phyloP scores from a whole-genome alignment of 495 filamentous ascomycete genomes.

The Bombardia bombarda region DNA sequence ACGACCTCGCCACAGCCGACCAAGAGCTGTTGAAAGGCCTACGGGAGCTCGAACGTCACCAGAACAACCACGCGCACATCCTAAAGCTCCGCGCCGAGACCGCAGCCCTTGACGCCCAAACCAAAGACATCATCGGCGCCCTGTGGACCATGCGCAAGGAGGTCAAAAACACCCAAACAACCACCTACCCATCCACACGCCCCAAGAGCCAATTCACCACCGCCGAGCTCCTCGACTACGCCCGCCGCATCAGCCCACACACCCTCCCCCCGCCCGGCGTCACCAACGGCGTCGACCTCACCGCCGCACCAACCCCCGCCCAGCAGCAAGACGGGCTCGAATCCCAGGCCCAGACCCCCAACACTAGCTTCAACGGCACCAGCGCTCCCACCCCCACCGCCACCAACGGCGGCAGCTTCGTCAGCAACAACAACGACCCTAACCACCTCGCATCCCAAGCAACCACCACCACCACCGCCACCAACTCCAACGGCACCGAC shows the following conservation, averaged over 20 bases:
- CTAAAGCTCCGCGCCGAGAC: slow-evolving; percentile 52
- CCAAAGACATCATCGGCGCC: slow-evolving; percentile 48
- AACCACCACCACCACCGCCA: slow-evolving; percentile 7
- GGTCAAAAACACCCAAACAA: slow-evolving; percentile 50
- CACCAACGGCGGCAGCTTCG: slow-evolving; percentile 6
- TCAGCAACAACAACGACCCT: not conserved
- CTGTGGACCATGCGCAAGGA: slow-evolving; percentile 62
- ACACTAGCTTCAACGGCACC: slow-evolving; percentile 13
- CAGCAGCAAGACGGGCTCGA: not conserved
- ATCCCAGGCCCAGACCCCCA: slow-evolving; percentile 13
- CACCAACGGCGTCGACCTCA: slow-evolving; percentile 26
- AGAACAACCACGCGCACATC: slow-evolving; percentile 58
- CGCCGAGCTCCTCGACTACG: slow-evolving; percentile 61
- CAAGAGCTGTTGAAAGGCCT: slow-evolving; percentile 51
- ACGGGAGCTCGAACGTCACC: slow-evolving; percentile 58
- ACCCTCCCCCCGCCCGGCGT: slow-evolving; percentile 59
- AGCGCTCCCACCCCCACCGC: slow-evolving; percentile 4
- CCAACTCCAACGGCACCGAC: slow-evolving; percentile 11
- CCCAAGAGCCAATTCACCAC: slow-evolving; percentile 45
- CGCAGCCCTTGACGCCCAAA: slow-evolving; percentile 50
- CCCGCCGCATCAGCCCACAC: slow-evolving; percentile 63
- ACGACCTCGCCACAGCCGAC: slow-evolving; percentile 61
- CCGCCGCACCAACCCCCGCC: slow-evolving; percentile 3
- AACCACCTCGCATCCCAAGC: slow-evolving; percentile 1
- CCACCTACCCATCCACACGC: slow-evolving; percentile 33